Evolutionary conservation across 1,284 basidiomycete species (phyloP).

Genomic region (Chondrostereum purpureum): DNA sequence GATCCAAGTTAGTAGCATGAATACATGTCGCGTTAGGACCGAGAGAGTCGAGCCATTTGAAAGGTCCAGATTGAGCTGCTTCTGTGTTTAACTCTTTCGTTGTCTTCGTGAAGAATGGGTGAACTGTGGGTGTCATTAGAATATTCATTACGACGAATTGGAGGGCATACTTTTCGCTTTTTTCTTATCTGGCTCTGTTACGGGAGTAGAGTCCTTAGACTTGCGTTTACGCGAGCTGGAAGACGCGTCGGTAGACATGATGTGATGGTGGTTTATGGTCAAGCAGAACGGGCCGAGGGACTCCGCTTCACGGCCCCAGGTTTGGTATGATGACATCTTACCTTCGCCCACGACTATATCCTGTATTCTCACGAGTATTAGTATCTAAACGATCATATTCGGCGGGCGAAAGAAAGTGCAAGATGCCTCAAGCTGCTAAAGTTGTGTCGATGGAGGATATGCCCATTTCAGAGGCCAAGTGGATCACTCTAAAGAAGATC

Average conservation of each 20-base stretch:
- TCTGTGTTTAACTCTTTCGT: slow-evolving; percentile 12
- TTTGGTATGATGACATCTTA: not conserved
- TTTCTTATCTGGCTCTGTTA: no score
- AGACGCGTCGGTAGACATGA: not conserved
- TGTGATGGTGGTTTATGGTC: not conserved
- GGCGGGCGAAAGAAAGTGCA: slow-evolving; percentile 1
- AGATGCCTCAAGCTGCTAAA: slow-evolving; percentile 28
- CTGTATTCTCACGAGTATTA: no score
- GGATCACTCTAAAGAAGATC: slow-evolving; percentile 71
- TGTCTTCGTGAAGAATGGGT: slow-evolving; percentile 31
- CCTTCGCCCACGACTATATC: no score
- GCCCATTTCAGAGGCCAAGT: slow-evolving; percentile 59
- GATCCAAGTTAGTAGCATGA: slow-evolving; percentile 51
- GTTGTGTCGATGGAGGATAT: slow-evolving; percentile 43
- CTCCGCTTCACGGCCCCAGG: no score
- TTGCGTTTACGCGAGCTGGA: slow-evolving; percentile 14
- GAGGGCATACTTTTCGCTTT: slow-evolving; percentile 1
- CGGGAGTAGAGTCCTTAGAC: no score
- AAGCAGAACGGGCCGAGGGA: not conserved
- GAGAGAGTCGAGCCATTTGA: slow-evolving; percentile 54
- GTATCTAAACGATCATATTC: no score
- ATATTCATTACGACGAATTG: not conserved
- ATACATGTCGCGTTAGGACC: slow-evolving; percentile 55
- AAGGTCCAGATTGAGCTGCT: slow-evolving; percentile 22
- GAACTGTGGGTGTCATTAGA: slow-evolving; percentile 20